Conservation (phyloP, 768 basidiomycete species). For the Lactarius sanguifluus region DNA sequence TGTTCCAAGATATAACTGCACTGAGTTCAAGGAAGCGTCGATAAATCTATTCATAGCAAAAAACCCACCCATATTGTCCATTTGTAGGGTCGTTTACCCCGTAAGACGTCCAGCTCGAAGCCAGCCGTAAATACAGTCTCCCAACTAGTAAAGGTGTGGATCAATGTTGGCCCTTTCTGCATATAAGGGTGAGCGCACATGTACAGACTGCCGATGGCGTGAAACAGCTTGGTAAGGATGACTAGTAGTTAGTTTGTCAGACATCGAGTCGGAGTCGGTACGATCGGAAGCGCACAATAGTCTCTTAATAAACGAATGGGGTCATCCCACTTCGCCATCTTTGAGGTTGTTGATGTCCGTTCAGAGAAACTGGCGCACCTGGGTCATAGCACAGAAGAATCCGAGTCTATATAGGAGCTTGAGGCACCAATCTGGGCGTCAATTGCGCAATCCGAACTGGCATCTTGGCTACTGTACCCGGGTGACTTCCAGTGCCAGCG, state of each 20-base stretch:
- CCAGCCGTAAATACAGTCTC: constrained; percentile 2
- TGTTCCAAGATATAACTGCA: constrained; percentile 11
- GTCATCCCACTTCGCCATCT: not conserved
- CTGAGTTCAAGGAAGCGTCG: not conserved
- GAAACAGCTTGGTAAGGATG: not conserved
- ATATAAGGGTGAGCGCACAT: not conserved
- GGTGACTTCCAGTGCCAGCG: too few relatives aligned
- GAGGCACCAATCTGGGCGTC: not conserved
- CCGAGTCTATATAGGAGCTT: too few relatives aligned
- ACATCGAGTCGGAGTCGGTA: not conserved
- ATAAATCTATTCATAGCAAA: not conserved
- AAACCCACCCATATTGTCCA: constrained; percentile 1
- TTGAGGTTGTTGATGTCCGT: not conserved
- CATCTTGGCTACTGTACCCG: too few relatives aligned
- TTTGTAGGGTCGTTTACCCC: constrained; percentile 13
- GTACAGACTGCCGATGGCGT: not conserved
- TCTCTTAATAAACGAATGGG: not conserved
- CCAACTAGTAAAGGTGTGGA: not conserved
- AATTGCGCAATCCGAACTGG: not conserved
- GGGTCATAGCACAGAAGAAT: not conserved
- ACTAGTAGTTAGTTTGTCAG: not conserved
- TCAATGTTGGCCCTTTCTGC: not conserved
- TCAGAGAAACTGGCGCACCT: not conserved
- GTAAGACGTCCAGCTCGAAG: constrained; percentile 1
- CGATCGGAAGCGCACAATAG: not conserved